Percentiles rank a stretch among this genome's conserved stretches.
These are phyloP conservation scores for Lipomyces lipofer DNA, from an alignment of 805 yeast species.

Conservation along the genomic window DNA sequence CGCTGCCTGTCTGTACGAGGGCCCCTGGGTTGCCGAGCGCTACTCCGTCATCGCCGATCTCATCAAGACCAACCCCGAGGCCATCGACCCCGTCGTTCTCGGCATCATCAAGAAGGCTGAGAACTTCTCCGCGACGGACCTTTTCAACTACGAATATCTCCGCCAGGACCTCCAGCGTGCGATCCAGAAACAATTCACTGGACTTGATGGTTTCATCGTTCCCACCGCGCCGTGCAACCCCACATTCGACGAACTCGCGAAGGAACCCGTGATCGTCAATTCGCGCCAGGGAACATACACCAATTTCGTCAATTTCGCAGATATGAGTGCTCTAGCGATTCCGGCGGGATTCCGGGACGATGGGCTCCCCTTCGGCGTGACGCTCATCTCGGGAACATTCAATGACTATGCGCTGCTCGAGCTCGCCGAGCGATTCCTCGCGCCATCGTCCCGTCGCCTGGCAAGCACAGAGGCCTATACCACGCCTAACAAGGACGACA, in stretches of 20 bases:
- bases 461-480: slow-evolving; percentile 53
- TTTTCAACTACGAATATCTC: slow-evolving; percentile 82
- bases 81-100: slow-evolving; percentile 81
- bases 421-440: slow-evolving; percentile 69
- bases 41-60: slow-evolving; percentile 77
- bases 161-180: slow-evolving; percentile 76
- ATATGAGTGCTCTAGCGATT: slow-evolving; percentile 84
- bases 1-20: slow-evolving; percentile 89
- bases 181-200: slow-evolving; percentile 54
- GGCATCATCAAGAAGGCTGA: slow-evolving; percentile 78
- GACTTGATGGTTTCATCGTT: slow-evolving; percentile 74
- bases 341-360: slow-evolving; percentile 89
- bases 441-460: slow-evolving; percentile 50
- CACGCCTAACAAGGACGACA: slow-evolving; percentile 47
- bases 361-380: slow-evolving; percentile 88
- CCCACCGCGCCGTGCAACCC: slow-evolving; percentile 97
- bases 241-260: slow-evolving; percentile 65
- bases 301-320: slow-evolving; percentile 92
- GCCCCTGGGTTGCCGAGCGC: slow-evolving; percentile 99
- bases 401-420: slow-evolving; percentile 88
- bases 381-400: slow-evolving; percentile 76
- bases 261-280: slow-evolving; percentile 80
- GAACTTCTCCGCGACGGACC: slow-evolving; percentile 74
- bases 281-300: slow-evolving; percentile 98
- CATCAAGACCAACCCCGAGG: slow-evolving; percentile 66